These are phyloP conservation scores for Nakaseomyces glabratus DNA, from an alignment of 1,139 yeast species.

Conservation along the genomic window DNA sequence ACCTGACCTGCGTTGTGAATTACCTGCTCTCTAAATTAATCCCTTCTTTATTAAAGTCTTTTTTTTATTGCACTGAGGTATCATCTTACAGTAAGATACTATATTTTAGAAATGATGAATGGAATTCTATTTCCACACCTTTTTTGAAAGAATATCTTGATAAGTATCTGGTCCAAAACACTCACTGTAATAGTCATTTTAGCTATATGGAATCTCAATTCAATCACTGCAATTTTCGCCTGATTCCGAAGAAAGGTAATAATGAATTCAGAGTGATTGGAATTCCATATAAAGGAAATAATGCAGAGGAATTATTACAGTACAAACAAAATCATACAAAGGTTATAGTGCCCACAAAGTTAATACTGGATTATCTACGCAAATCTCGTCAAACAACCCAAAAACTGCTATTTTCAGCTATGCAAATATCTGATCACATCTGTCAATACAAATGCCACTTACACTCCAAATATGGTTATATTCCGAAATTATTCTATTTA, in stretches of 20 bases:
- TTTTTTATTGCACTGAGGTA: conserved; percentile 62
- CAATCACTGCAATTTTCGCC: conserved; percentile 35
- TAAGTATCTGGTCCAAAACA: conserved; percentile 28
- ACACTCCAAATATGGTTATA: conserved; percentile 11
- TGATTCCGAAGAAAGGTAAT: conserved; percentile 47
- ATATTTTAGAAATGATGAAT: conserved; percentile 52
- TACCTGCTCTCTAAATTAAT: conserved; percentile 54
- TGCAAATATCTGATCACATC: conserved; percentile 31
- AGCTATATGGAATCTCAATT: conserved; percentile 21
- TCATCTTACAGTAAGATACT: conserved; percentile 35
- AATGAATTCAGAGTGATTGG: conserved; percentile 51
- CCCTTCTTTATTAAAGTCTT: conserved; percentile 40
- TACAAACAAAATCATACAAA: conserved; percentile 28
- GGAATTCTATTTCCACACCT: conserved; percentile 41
- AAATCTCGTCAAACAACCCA: conserved; percentile 19
- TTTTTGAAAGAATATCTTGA: conserved; percentile 38
- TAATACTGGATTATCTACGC: conserved; percentile 27
- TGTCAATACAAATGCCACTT: conserved; percentile 28
- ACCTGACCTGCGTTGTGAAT: conserved; percentile 29
- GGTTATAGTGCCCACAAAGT: conserved; percentile 35
- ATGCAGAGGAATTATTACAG: conserved; percentile 24
- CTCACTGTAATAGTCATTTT: conserved; percentile 26
- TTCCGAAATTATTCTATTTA: conserved; percentile 42
- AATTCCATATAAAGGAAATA: conserved; percentile 38
- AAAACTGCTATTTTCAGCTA: conserved; percentile 29